Base-by-base conservation (phyloP, 768 basidiomycete species). In the Baorangia bicolor region DNA sequence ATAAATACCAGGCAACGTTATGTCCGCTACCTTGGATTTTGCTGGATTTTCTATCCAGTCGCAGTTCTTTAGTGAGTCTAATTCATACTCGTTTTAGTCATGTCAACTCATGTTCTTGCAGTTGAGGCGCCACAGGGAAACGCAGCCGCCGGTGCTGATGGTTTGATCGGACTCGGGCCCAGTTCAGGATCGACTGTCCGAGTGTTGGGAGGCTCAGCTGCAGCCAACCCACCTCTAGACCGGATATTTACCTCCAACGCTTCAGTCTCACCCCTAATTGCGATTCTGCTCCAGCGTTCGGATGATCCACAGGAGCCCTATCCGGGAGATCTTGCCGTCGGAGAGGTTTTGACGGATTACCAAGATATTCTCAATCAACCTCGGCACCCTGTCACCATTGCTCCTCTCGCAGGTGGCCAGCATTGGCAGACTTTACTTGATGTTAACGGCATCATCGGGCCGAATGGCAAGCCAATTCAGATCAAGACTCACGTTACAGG, bases 361-460 rank as follows among this genome's bases (percentile, higher is more conserved):
- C 68, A 74, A 39, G 73, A 70, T 28, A 74, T 92, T 53, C 72
- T 76, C 13, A 69, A 72, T 31, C 78, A 85, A 60, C 78, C 83
- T 3, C 76, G 77, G 57, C 76, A 86, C 28, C 58, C 75, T 11
- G 82, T 90, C 37, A 72, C 77, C 2, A 57, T 64, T 16, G 69
- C 78, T 6, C 59, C 75, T 20, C 58, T 71, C 3, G 47, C 64
- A 4, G 73, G 69, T 16, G 73, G 79, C 51, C 87, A 88, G 64
- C 86, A 90, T 60, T 88, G 87, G 75, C 83, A 85, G 59, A 73
- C 83, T 0, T 69, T 86, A 25, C 75, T 88, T 9, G 89, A 90
- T 59, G 68, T 75, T 12, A 72, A 86, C 57, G 84, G 84, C 2
- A 73, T 90, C 50, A 78, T 84, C 23, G 87, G 84, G 2, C 85